Evolutionary conservation across 2,329 filamentous ascomycete genomes (phyloP), one percentile per base, ranked within the genome.

Genomic region (Alternaria triticina): DNA sequence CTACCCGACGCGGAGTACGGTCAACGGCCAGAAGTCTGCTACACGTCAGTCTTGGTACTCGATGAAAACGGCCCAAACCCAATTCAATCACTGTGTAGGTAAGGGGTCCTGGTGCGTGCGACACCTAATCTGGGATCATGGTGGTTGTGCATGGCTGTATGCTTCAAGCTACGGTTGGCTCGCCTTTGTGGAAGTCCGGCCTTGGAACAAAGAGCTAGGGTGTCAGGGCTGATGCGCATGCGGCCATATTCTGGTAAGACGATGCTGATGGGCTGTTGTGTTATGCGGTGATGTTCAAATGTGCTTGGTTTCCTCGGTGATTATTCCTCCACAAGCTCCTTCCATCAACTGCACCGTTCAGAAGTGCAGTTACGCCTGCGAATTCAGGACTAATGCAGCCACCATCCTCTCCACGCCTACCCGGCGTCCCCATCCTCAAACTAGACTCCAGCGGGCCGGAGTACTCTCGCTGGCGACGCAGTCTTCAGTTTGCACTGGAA

Each of bases 381-480:
- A 28, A 22, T 36, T 33, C 15, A 28, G 17, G 49, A 28, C 30
- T 55, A 52, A 74, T 73, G 69, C 60, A 64, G 54, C 62, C 40
- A 57, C 59, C 58, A 30, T 69, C 66, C 36, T 77, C 74, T 25
- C 71, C 73, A 23, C 74, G 74, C 61, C 71, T 79, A 12, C 71
- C 75, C 8, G 75, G 75, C 50, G 73, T 77, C 25, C 61, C 61
- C 4, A 61, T 77, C 20, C 73, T 79, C 13, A 62, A 59, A 10
- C 44, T 65, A 28, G 67, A 74, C 28, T 72, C 71, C 27, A 74
- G 72, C 44, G 76, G 75, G 20, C 68, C 77, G 1, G 72, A 76
- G 43, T 79, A 75, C 47, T 66, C 74, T 10, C 65, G 76, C 67
- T 79, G 77, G 77, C 66, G 75, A 57, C 70, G 76, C 10, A 68